Conservation (phyloP, 257 asterid species). For the Salvia miltiorrhiza region DNA sequence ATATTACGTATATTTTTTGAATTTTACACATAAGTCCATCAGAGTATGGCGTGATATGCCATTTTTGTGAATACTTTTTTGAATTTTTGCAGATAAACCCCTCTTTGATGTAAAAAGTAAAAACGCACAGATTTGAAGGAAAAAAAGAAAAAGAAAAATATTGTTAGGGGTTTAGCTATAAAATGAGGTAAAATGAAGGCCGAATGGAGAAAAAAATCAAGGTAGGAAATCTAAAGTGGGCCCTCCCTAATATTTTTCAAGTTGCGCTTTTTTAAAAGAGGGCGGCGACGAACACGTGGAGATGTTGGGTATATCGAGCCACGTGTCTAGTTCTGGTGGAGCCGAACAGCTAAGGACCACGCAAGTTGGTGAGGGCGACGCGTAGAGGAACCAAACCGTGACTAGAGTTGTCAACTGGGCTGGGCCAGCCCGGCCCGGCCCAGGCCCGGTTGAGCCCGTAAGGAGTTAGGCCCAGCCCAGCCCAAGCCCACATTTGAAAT, state of each 20-base stretch:
- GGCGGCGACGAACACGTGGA: slow-evolving; percentile 22
- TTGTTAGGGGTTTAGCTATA: neutral
- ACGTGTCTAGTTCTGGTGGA: slow-evolving; percentile 7
- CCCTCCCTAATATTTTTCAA: neutral
- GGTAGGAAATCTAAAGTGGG: slow-evolving; percentile 13
- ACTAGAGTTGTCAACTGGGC: too few relatives aligned
- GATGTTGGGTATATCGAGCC: neutral
- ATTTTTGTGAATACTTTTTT: too few relatives aligned
- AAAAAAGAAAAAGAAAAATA: neutral
- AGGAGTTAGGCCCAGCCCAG: too few relatives aligned
- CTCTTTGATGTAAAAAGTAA: too few relatives aligned
- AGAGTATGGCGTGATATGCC: too few relatives aligned
- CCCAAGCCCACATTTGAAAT: too few relatives aligned
- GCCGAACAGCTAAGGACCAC: slow-evolving; percentile 19
- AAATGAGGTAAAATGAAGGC: neutral
- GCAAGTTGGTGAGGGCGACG: slow-evolving; percentile 27
- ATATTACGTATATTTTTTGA: too few relatives aligned
- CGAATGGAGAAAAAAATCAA: neutral
- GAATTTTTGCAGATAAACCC: too few relatives aligned
- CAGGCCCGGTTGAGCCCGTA: too few relatives aligned
- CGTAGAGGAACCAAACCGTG: neutral
- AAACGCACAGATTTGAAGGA: too few relatives aligned
- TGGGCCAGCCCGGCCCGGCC: too few relatives aligned
- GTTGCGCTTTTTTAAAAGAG: slow-evolving; percentile 11
- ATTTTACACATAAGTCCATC: too few relatives aligned